Evolutionary conservation across 1,284 basidiomycete genomes (phyloP).

Genomic region (Ustilago crameri): DNA sequence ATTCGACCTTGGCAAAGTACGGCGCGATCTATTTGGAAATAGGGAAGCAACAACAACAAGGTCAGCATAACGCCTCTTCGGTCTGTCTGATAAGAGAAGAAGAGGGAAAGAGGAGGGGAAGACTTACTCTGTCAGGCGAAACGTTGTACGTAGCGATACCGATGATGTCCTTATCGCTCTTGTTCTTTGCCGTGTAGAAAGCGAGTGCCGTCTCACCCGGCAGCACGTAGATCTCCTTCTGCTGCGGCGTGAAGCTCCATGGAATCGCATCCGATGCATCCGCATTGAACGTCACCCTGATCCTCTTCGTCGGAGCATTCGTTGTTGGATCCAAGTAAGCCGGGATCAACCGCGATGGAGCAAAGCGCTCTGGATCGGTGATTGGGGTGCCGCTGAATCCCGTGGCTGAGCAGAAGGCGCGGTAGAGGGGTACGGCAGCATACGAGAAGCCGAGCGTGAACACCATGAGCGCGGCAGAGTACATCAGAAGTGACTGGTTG

Average conservation of each 20-base stretch:
- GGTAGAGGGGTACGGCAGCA: constrained; percentile 95
- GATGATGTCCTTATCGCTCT: constrained; percentile 85
- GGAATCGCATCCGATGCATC: constrained; percentile 88
- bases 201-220: constrained; percentile 96
- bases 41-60: too few relatives aligned
- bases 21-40: constrained; percentile 99
- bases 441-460: constrained; percentile 86
- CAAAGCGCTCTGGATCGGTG: constrained; percentile 70
- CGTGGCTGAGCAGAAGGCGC: constrained; percentile 96
- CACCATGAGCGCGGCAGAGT: constrained; percentile 83
- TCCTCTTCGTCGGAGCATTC: constrained; percentile 71
- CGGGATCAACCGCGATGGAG: constrained; percentile 51
- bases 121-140: constrained; percentile 83
- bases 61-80: too few relatives aligned
- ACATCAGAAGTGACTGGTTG: constrained; percentile 81
- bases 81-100: neutral
- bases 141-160: constrained; percentile 99
- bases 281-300: constrained; percentile 95
- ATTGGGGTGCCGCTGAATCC: constrained; percentile 96
- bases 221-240: constrained; percentile 87
- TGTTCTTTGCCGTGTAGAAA: constrained; percentile 95
- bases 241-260: constrained; percentile 91
- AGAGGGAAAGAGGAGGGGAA: neutral
- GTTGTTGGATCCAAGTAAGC: constrained; percentile 60
- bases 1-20: constrained; percentile 99